phyloP scores from a whole-genome alignment of 306 rosid species.

The Vigna nakashimae region DNA sequence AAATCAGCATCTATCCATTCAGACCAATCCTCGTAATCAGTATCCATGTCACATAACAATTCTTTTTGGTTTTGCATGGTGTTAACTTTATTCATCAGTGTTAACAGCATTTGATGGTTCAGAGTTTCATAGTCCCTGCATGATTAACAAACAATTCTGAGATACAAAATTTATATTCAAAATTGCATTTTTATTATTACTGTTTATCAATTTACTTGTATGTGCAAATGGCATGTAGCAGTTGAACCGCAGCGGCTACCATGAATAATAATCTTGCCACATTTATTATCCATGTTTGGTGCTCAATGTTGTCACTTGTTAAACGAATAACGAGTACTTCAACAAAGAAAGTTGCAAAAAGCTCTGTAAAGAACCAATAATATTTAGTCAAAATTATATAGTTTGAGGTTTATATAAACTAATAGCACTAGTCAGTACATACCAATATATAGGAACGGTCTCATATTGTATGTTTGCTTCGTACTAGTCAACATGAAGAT shows the following conservation, averaged over 20 bases:
- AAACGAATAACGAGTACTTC: slow-evolving; percentile 62
- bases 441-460: slow-evolving; percentile 84
- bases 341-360: slow-evolving; percentile 57
- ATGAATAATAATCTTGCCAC: slow-evolving; percentile 53
- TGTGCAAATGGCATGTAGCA: slow-evolving; percentile 73
- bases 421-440: background rate
- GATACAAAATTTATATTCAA: background rate
- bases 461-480: slow-evolving; percentile 73
- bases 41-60: slow-evolving; percentile 46
- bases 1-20: slow-evolving; percentile 68
- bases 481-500: slow-evolving; percentile 91
- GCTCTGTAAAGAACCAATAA: slow-evolving; percentile 51
- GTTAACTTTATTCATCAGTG: slow-evolving; percentile 59
- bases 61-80: slow-evolving; percentile 51
- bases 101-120: slow-evolving; percentile 65
- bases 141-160: slow-evolving; percentile 20
- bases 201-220: slow-evolving; percentile 57
- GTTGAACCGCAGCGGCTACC: slow-evolving; percentile 53
- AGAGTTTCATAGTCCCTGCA: slow-evolving; percentile 76
- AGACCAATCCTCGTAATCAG: slow-evolving; percentile 62
- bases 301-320: slow-evolving; percentile 49
- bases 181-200: background rate
- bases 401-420: background rate
- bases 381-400: slow-evolving; percentile 10
- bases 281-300: slow-evolving; percentile 62